Conservation (phyloP, 768 basidiomycete species). For the Suillus plorans region DNA sequence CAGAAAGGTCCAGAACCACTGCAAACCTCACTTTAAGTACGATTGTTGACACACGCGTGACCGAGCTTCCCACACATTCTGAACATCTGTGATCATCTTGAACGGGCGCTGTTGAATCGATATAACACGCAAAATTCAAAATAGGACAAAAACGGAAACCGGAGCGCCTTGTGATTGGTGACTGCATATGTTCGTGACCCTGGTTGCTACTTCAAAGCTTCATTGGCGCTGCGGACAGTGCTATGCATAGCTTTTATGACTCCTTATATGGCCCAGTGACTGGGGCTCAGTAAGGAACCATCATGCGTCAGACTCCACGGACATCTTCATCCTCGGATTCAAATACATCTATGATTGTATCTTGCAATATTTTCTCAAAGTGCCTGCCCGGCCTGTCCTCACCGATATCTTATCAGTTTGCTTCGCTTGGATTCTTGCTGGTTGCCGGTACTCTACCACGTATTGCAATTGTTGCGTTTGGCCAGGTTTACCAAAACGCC, state of each 20-base stretch:
- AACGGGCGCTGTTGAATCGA: neutral
- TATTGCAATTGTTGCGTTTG: neutral
- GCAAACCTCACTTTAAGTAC: neutral
- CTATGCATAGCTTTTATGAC: neutral
- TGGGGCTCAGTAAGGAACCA: neutral
- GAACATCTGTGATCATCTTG: neutral
- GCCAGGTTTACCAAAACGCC: neutral
- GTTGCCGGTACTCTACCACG: neutral
- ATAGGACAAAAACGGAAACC: neutral
- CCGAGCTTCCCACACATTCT: neutral
- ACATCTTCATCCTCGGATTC: neutral
- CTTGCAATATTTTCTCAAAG: neutral
- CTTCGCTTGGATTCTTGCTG: neutral
- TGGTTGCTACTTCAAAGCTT: neutral
- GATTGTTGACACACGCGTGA: neutral
- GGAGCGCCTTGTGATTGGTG: neutral
- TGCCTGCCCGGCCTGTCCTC: neutral
- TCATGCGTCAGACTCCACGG: neutral
- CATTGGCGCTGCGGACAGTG: neutral
- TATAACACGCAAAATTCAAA: neutral
- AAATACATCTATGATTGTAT: neutral
- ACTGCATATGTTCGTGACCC: neutral
- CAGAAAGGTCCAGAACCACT: neutral
- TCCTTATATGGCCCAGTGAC: neutral
- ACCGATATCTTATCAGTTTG: neutral